phyloP scores from a whole-genome alignment of 495 filamentous ascomycete genomes.

The Penicillium paxilli region DNA sequence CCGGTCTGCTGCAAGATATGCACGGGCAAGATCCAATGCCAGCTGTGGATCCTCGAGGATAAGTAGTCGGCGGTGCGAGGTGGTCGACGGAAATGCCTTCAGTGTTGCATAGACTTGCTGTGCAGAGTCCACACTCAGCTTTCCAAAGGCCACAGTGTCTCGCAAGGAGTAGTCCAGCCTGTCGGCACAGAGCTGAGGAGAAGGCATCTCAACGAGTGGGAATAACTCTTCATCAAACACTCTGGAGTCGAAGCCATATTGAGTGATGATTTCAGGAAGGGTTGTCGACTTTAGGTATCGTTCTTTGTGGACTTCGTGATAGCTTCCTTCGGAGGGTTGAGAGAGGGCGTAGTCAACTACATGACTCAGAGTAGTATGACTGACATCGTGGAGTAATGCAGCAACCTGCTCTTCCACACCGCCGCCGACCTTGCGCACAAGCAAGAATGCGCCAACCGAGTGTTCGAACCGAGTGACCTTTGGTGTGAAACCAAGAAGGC shows the following conservation, averaged over 20 bases:
- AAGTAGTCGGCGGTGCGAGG: constrained; percentile 28
- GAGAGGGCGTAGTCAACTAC: constrained; percentile 42
- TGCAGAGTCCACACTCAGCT: constrained; percentile 27
- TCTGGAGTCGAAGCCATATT: constrained; percentile 28
- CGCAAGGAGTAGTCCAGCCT: constrained; percentile 44
- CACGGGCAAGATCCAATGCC: constrained; percentile 30
- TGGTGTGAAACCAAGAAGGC: constrained; percentile 33
- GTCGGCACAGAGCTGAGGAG: constrained; percentile 46
- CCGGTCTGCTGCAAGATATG: constrained; percentile 33
- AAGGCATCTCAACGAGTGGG: constrained; percentile 39
- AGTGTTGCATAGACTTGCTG: constrained; percentile 25
- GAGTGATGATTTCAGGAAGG: constrained; percentile 33
- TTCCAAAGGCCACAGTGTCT: constrained; percentile 34
- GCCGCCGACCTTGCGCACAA: constrained; percentile 40
- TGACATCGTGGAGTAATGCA: constrained; percentile 45
- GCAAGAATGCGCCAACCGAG: constrained; percentile 43
- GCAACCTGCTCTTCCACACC: constrained; percentile 42
- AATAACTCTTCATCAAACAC: constrained; percentile 39
- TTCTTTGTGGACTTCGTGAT: constrained; percentile 43
- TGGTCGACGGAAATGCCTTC: constrained; percentile 28
- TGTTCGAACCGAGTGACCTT: constrained; percentile 44
- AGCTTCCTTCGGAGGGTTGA: constrained; percentile 40
- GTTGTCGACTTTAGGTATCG: constrained; percentile 36
- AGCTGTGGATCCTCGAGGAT: constrained; percentile 31
- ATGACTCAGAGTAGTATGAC: constrained; percentile 44